Evolutionary conservation across 2,329 filamentous ascomycete species (phyloP).

Genomic region (Colletotrichum coccodes): DNA sequence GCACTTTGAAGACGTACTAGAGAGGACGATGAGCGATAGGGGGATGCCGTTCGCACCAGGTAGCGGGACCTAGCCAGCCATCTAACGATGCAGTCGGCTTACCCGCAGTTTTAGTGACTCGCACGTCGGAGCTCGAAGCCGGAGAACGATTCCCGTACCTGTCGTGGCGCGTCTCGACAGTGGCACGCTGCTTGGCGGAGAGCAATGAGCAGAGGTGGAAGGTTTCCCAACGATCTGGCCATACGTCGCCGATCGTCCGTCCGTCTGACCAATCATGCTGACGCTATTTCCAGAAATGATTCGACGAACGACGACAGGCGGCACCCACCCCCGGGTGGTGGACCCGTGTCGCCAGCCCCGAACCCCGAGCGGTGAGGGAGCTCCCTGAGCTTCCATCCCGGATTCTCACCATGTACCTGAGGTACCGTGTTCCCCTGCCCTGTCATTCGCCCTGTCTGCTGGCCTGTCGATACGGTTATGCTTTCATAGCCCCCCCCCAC

Average conservation of each 20-base stretch:
- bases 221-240: conserved; percentile 32
- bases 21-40: neutral
- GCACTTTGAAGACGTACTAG: neutral
- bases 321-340: conserved; percentile 3
- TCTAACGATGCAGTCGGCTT: neutral
- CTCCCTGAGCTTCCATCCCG: neutral
- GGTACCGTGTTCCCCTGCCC: neutral
- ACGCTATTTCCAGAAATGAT: conserved; percentile 17
- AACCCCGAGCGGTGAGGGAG: conserved; percentile 28
- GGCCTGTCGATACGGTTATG: neutral
- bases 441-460: neutral
- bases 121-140: neutral
- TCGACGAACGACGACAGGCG: conserved; percentile 7
- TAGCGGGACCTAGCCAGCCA: neutral
- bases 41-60: neutral
- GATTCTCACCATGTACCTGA: neutral
- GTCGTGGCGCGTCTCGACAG: neutral
- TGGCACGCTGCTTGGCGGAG: neutral
- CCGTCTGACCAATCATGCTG: conserved; percentile 17
- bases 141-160: neutral
- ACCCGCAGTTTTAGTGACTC: neutral
- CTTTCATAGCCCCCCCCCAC: neutral
- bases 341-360: neutral
- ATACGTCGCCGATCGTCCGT: conserved; percentile 22
- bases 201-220: neutral